Conservation (phyloP, 441 rosid species). For the Erodium trifolium region DNA sequence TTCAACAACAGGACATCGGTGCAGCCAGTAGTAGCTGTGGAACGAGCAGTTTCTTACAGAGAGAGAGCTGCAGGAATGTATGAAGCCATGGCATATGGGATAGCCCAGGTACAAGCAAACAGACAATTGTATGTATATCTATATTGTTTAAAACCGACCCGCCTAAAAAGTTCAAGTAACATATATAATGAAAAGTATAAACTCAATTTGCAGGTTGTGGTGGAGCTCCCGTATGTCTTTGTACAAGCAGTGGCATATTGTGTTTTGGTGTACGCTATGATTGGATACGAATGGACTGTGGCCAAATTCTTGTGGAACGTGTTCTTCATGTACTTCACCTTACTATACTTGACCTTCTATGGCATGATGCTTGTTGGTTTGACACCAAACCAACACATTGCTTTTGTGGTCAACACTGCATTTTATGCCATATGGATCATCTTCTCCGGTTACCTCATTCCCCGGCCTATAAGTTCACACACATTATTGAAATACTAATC, state of each 20-base stretch:
- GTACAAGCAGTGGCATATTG: slow-evolving; percentile 42
- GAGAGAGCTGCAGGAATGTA: slow-evolving; percentile 87
- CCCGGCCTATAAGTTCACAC: slow-evolving; percentile 33
- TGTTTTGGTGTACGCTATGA: slow-evolving; percentile 45
- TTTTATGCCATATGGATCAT: slow-evolving; percentile 49
- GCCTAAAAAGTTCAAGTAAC: too few relatives aligned
- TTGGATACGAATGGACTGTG: slow-evolving; percentile 44
- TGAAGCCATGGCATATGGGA: slow-evolving; percentile 74
- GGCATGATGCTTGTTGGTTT: slow-evolving; percentile 60
- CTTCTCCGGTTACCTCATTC: slow-evolving; percentile 52
- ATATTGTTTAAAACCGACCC: too few relatives aligned
- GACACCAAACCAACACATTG: slow-evolving; percentile 45
- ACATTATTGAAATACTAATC: too few relatives aligned
- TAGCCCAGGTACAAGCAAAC: slow-evolving; percentile 61
- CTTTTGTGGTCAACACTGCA: slow-evolving; percentile 32
- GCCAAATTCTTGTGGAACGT: slow-evolving; percentile 12
- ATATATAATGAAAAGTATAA: too few relatives aligned
- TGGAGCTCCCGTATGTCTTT: slow-evolving; percentile 46
- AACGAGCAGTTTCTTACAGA: slow-evolving; percentile 62
- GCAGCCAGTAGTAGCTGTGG: slow-evolving; percentile 68
- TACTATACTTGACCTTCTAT: slow-evolving; percentile 44
- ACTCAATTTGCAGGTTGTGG: slow-evolving; percentile 17
- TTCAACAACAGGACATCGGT: slow-evolving; percentile 46
- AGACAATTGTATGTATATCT: too few relatives aligned
- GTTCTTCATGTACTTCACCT: slow-evolving; percentile 46